A percentile compares a stretch with the other conserved stretches of the same genome.
Evolutionary conservation across 345 rosid genomes (phyloP).

Genomic region (Mallotus nudiflorus): DNA sequence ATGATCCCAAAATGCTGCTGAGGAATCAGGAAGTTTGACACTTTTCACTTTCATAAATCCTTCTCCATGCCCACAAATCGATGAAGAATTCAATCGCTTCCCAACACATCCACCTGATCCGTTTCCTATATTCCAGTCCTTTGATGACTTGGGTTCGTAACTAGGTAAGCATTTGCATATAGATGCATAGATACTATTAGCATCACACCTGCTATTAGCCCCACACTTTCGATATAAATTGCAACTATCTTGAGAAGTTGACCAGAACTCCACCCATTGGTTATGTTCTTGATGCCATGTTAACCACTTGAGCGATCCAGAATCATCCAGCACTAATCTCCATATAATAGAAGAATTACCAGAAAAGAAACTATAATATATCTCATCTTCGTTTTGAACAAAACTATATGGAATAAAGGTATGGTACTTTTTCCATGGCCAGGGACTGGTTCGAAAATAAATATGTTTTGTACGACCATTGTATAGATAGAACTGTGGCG

Average conservation of each 20-base stretch:
- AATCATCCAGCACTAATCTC: background rate
- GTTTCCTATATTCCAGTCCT: background rate
- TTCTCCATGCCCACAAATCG: background rate
- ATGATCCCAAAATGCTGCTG: background rate
- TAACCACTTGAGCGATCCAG: background rate
- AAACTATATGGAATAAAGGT: background rate
- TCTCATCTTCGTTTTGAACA: background rate
- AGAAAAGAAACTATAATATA: background rate
- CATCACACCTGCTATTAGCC: background rate
- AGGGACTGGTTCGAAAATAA: background rate
- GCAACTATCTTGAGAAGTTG: background rate
- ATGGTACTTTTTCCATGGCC: constrained; percentile 3
- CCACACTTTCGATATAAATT: constrained; percentile 14
- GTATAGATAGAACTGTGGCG: too few species aligned
- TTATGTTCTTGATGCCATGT: constrained; percentile 3
- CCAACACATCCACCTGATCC: constrained; percentile 15
- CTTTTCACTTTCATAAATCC: constrained; percentile 4
- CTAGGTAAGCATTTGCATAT: constrained; percentile 21
- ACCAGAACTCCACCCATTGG: background rate
- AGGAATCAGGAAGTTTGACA: constrained; percentile 6
- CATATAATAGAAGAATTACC: background rate
- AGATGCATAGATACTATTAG: too few species aligned
- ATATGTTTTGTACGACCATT: too few species aligned
- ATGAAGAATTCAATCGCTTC: too few species aligned
- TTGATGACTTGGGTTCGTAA: background rate